Conservation (phyloP, 345 rosid genomes). For the Lepidium didymum region DNA sequence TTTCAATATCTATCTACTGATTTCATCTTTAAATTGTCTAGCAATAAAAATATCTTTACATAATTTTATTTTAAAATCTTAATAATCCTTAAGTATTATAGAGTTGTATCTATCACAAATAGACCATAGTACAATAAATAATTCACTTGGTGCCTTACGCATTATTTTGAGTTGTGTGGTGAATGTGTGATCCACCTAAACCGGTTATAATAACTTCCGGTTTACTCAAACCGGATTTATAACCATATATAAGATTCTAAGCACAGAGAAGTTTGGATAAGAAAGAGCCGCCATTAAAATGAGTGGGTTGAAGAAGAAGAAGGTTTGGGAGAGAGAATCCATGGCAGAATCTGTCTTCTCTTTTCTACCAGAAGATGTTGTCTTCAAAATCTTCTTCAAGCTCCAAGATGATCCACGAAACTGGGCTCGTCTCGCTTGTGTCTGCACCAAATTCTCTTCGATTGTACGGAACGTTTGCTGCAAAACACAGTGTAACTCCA, state of each 20-base stretch:
- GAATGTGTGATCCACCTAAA: slow-evolving; percentile 1
- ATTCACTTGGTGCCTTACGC: neutral
- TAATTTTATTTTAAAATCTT: too few relatives aligned
- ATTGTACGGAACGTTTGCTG: slow-evolving; percentile 67
- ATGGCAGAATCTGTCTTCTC: slow-evolving; percentile 51
- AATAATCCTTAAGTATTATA: too few relatives aligned
- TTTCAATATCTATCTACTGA: too few relatives aligned
- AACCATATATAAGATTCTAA: neutral
- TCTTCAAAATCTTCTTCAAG: slow-evolving; percentile 75
- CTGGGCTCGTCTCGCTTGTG: slow-evolving; percentile 87
- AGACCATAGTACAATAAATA: too few relatives aligned
- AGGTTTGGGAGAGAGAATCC: neutral
- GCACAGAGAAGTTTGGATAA: slow-evolving; percentile 13
- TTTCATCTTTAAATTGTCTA: too few relatives aligned
- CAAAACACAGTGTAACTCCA: slow-evolving; percentile 43
- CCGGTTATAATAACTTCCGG: neutral
- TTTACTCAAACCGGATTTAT: neutral
- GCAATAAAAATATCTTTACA: too few relatives aligned
- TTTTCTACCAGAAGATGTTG: slow-evolving; percentile 65
- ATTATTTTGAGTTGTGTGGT: neutral
- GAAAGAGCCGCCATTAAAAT: slow-evolving; percentile 1
- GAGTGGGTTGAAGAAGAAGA: neutral
- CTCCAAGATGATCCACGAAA: slow-evolving; percentile 75
- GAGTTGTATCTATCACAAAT: too few relatives aligned
- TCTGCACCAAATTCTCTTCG: slow-evolving; percentile 76